These are phyloP conservation scores for Colletotrichum musae DNA, from an alignment of 2,329 filamentous ascomycete species.

Conservation along the genomic window DNA sequence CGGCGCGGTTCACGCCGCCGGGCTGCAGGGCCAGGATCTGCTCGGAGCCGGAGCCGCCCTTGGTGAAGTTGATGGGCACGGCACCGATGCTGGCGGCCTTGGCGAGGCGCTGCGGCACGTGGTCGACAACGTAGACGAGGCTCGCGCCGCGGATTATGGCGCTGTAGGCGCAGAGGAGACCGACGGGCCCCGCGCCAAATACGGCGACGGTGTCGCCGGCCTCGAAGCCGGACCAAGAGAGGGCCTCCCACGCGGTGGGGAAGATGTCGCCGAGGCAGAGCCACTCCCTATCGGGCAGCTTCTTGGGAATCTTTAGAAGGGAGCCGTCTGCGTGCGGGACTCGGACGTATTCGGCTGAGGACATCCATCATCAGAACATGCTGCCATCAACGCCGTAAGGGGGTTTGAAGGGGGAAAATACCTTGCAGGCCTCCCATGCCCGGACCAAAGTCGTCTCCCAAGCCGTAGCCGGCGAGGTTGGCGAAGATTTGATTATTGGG, in stretches of 20 bases:
- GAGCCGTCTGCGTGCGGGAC: slow-evolving; percentile 79
- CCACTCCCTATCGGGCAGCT: slow-evolving; percentile 74
- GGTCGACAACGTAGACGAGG: slow-evolving; percentile 44
- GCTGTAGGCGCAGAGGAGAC: slow-evolving; percentile 64
- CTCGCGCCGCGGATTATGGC: slow-evolving; percentile 46
- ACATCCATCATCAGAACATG: not conserved
- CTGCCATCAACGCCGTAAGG: not conserved
- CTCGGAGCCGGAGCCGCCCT: slow-evolving; percentile 35
- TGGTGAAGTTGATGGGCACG: slow-evolving; percentile 44
- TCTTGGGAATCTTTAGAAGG: slow-evolving; percentile 72
- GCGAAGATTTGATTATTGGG: not conserved
- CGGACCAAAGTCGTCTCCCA: slow-evolving; percentile 18
- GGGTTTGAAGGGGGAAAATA: not conserved
- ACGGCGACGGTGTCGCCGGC: slow-evolving; percentile 73
- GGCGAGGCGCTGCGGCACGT: slow-evolving; percentile 43
- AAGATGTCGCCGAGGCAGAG: slow-evolving; percentile 63
- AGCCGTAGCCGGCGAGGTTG: not conserved
- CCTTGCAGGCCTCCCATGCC: slow-evolving; percentile 30
- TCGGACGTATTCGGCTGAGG: slow-evolving; percentile 66
- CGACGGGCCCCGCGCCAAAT: slow-evolving; percentile 76
- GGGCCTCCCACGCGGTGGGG: slow-evolving; percentile 68
- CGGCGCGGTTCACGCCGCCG: slow-evolving; percentile 42
- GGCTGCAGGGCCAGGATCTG: slow-evolving; percentile 43
- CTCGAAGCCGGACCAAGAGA: slow-evolving; percentile 70
- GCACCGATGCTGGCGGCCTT: slow-evolving; percentile 44